A percentile compares a stretch with the other conserved stretches of the same genome.
phyloP scores from a whole-genome alignment of 2,329 filamentous ascomycete genomes.

The Endoconidiophora polonica region DNA sequence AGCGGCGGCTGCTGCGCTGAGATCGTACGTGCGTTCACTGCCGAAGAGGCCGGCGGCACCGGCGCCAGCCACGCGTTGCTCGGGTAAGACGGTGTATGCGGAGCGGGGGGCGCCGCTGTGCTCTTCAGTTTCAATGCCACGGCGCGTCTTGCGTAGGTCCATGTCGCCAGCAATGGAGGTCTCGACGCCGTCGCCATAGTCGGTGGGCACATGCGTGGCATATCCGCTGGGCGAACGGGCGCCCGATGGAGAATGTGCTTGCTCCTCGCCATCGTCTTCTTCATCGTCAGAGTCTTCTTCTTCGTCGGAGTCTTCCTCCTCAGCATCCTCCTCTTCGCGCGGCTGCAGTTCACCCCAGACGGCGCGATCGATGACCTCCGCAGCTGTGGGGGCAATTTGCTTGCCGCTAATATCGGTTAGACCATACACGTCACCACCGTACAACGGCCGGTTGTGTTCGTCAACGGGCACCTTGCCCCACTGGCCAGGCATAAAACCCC shows the following conservation, averaged over 20 bases:
- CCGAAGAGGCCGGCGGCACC: slow-evolving; percentile 73
- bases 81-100: slow-evolving; percentile 79
- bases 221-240: slow-evolving; percentile 69
- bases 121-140: slow-evolving; percentile 80
- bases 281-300: slow-evolving; percentile 47
- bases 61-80: slow-evolving; percentile 23
- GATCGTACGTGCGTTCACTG: slow-evolving; percentile 82
- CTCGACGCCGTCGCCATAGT: slow-evolving; percentile 50
- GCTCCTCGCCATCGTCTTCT: slow-evolving; percentile 46
- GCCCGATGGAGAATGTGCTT: slow-evolving; percentile 49
- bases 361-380: slow-evolving; percentile 70
- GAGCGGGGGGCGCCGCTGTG: slow-evolving; percentile 48
- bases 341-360: slow-evolving; percentile 87
- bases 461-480: slow-evolving; percentile 94
- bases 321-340: slow-evolving; percentile 56
- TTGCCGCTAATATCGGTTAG: slow-evolving; percentile 35
- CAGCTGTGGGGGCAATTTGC: slow-evolving; percentile 28
- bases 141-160: slow-evolving; percentile 67
- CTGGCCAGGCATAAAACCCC: slow-evolving; percentile 90
- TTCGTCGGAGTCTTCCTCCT: slow-evolving; percentile 58
- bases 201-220: slow-evolving; percentile 63
- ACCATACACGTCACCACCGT: slow-evolving; percentile 89
- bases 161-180: slow-evolving; percentile 74
- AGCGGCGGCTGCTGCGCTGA: slow-evolving; percentile 31
- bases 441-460: slow-evolving; percentile 79